Evolutionary conservation across 2,329 filamentous ascomycete genomes (phyloP), one percentile per base, ranked within the genome.

Genomic region (Talaromyces islandicus): DNA sequence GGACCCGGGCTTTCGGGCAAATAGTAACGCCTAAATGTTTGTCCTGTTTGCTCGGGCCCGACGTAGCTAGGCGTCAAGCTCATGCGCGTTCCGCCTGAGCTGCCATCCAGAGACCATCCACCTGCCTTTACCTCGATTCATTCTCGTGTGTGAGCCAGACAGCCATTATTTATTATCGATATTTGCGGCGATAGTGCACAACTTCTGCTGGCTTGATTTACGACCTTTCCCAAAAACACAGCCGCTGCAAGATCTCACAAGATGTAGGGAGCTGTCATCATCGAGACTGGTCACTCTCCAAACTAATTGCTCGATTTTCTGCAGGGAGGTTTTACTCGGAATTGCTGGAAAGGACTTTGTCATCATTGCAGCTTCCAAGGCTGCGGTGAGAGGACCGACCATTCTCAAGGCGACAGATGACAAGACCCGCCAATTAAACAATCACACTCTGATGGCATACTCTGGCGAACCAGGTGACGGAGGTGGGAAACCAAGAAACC

Each of bases 301-400:
- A 21, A 27, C 58, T 60, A 29, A 57, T 54, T 50, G 46, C 57
- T 46, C 17, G n/a, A 25, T 27, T 54, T 51, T 27, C 32, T n/a
- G 12, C 25, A 97, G 92, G 94, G 94, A 99, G 87, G 91, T 97
- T 76, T 85, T 99, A 75, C 85, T 99, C 69, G 94, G 94, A 73
- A 96, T 99, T 77, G 97, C 93, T 62, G 95, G 94, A 82, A 96
- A 96, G 83, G 95, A 99, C 85, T 99, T 97, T 78, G 95, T 92
- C 81, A 87, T 99, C 84, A 88, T 99, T 76, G 94, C 92, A 71
- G 91, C 94, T 70, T 97, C 92, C 65, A 97, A 99, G 83, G 94
- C 94, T 74, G 91, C 92, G 71, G 97, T 97, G 92, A 88, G 94
- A 81, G 94, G 94, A 71, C 91, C 92, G 65, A 97, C 93, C 62